Base-by-base conservation (phyloP, 768 basidiomycete species). In the Chlorophyllum brunneum region DNA sequence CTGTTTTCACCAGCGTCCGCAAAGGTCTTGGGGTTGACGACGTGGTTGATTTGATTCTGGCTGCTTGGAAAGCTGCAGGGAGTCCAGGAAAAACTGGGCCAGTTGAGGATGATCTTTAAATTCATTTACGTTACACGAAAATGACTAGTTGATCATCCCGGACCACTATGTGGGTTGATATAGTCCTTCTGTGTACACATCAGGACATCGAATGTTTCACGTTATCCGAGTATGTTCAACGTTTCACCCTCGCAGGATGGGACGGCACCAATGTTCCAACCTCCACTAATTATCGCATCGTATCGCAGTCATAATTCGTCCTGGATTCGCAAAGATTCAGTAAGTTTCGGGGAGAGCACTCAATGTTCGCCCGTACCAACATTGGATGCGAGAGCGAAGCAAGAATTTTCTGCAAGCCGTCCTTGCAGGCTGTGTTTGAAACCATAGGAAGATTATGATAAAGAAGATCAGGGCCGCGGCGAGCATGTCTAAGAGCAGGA, bases 41-140 rank as follows among this genome's bases (percentile, higher is more conserved):
- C 56, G 80, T 95, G 6, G 80, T 86, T 13, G 81, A 84, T 31
- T 76, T 98, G 29, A 80, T 98, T 56, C 70, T 94, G 20, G 86
- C 85, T 10, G 92, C 92, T n/a, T 98, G 95, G 95, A 81, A 79
- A 65, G 73, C 79, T 15, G 86, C 89, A 9, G 88, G 89, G 13
- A 82, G 82, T 58, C 89, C 89, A 2, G 88, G 88, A 4, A 76
- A 65, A 48, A 65, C 74, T 13, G 83, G 72, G 27, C 66, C 77
- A 13, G 77, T 79, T 5, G 76, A 74, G 22, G 71, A 76, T 38
- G 61, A 55, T n/a, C 56, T 26, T n/a, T 61, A 24, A 52, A 46
- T 33, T 39, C 23, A 9, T 30, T 10, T 18, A n/a, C n/a, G n/a
- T n/a, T n/a, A n/a, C n/a, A n/a, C n/a, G n/a, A n/a, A n/a, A n/a